Conservation (phyloP, 2,329 filamentous ascomycete species). For the Neoascochyta sp. region DNA sequence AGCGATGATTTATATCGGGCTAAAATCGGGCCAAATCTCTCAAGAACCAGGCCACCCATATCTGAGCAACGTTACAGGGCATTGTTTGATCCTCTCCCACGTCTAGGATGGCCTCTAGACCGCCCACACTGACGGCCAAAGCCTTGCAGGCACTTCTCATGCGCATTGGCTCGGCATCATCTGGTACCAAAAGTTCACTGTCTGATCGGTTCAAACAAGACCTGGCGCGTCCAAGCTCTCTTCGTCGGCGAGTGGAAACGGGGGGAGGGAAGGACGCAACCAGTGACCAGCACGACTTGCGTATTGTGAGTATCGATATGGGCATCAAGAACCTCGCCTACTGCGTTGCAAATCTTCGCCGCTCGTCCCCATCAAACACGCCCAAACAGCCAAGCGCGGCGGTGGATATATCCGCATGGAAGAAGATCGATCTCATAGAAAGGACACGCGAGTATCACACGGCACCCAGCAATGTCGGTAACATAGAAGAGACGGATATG, state of each 20-base stretch:
- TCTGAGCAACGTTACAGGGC: too few species aligned
- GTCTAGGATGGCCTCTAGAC: constrained; percentile 20
- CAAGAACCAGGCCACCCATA: too few species aligned
- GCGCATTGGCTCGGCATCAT: constrained; percentile 56
- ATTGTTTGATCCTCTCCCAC: too few species aligned
- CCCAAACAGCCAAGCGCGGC: constrained; percentile 4
- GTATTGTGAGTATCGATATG: constrained; percentile 77
- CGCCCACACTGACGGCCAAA: constrained; percentile 41
- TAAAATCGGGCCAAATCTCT: too few species aligned
- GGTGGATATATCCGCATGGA: constrained; percentile 30
- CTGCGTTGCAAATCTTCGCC: constrained; percentile 54
- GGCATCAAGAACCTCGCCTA: constrained; percentile 78
- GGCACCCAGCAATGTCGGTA: neutral
- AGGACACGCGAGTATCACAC: neutral
- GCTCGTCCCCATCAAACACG: neutral
- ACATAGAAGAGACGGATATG: neutral
- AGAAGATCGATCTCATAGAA: constrained; percentile 27
- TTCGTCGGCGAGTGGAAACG: constrained; percentile 2
- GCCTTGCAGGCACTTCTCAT: constrained; percentile 59
- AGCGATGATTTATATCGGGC: too few species aligned
- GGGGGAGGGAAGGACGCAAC: constrained; percentile 2
- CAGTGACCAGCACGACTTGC: constrained; percentile 23
- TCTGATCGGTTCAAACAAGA: constrained; percentile 49
- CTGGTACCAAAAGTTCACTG: constrained; percentile 59
- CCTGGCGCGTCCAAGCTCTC: constrained; percentile 11